Base-by-base conservation (phyloP, 106 monocot species). In the Allium cepa region DNA sequence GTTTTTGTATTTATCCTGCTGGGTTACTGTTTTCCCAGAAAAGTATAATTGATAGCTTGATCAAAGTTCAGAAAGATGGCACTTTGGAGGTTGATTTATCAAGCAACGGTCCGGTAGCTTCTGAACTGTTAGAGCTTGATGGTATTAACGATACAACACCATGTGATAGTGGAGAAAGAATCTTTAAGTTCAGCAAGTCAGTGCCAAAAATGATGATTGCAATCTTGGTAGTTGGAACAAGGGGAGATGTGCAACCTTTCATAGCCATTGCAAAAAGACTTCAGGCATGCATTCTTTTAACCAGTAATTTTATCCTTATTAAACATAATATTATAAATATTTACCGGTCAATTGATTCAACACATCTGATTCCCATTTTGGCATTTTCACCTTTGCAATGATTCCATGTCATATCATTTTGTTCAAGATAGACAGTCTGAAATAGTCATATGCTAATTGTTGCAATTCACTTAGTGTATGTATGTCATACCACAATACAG, bases 161-260 rank as follows among this genome's bases (percentile, higher is more conserved):
- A 26, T 59, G 47, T 12, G 68, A 72, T 77, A 50, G n/a, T 50
- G 77, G 75, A 11, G 56, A 71, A 15, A n/a, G 63, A 75, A 12
- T 51, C 59, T 70, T 52, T 66, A 74, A 72, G 13, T 75, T 60
- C 36, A 80, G 10, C 67, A 92, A 84, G 68, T 70, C 84, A 59
- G 62, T 90, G 46, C 97, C 97, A 57, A 89, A 49, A 68, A 56
- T 99, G 64, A 92, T 84, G 60, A 89, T 99, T 68, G 97, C 73
- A 7, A 99, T 99, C 69, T 88, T 99, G 79, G 92, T 99, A 26
- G 92, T 99, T 80, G 97, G 97, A 59, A 99, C 97, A 62, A 82
- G 97, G 80, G 97, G 97, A 86, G 97, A 99, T 76, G 84, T 99
- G 47, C 92, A 99, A 46, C 92, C 92, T 73, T 99, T 99, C 79